Evolutionary conservation across 345 rosid species (phyloP).

Genomic region (Eucalyptus sp.): DNA sequence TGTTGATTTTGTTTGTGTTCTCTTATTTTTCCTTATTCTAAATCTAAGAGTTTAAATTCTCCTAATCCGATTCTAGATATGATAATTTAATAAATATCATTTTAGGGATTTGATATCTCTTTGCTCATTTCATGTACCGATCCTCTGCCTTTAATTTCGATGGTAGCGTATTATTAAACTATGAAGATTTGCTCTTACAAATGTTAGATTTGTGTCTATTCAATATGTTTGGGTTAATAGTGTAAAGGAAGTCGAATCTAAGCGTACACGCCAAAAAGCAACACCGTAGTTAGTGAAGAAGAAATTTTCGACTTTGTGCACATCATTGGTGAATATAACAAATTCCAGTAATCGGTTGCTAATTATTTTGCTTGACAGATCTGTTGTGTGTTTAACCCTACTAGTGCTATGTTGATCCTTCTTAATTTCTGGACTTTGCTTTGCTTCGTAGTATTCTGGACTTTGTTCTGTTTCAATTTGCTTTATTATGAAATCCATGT

Average conservation of each 20-base stretch:
- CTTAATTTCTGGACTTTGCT: neutral
- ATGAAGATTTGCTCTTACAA: too few species aligned
- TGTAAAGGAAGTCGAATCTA: neutral
- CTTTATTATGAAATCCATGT: too few species aligned
- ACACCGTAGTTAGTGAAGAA: neutral
- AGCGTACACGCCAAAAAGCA: neutral
- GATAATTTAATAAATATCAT: neutral
- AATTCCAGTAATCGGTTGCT: neutral
- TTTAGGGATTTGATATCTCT: neutral
- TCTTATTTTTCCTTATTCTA: too few species aligned
- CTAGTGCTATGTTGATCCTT: neutral
- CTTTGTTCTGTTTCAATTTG: neutral
- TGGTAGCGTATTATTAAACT: too few species aligned
- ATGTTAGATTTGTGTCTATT: neutral
- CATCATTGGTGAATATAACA: neutral
- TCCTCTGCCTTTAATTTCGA: neutral
- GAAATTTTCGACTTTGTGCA: neutral
- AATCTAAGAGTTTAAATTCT: neutral
- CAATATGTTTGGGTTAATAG: neutral
- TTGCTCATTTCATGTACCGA: too few species aligned
- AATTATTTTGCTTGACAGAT: neutral
- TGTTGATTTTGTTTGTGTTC: too few species aligned
- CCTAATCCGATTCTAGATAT: too few species aligned
- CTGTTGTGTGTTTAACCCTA: neutral
- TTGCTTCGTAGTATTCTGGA: neutral